Conservation (phyloP, 2,329 filamentous ascomycete species). For the Fusarium newnesense region DNA sequence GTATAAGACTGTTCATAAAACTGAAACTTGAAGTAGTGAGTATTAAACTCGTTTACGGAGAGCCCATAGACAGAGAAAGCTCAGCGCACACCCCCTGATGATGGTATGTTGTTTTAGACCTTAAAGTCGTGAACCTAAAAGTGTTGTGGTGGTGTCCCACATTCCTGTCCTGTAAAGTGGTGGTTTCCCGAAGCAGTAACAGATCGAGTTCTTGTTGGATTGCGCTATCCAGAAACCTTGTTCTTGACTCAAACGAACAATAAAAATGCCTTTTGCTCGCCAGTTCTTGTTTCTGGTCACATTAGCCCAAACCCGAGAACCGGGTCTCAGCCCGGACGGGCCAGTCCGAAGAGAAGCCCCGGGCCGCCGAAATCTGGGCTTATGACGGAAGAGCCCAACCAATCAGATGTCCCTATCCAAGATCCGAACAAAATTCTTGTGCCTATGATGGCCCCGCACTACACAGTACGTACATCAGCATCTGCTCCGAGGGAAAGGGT, state of each 20-base stretch:
- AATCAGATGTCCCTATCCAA: not conserved
- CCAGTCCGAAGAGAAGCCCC: conserved; percentile 15
- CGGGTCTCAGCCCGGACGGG: conserved; percentile 25
- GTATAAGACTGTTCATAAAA: not conserved
- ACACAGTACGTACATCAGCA: not conserved
- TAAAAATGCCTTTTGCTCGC: not conserved
- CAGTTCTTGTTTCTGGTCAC: not conserved
- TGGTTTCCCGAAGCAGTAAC: conserved; percentile 12
- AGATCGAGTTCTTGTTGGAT: not conserved
- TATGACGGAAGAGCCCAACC: not conserved
- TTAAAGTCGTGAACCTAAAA: conserved; percentile 1
- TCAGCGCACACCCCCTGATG: not conserved
- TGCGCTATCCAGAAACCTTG: conserved; percentile 4
- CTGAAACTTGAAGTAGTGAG: not conserved
- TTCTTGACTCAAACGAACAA: conserved; percentile 7
- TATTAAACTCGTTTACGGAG: not conserved
- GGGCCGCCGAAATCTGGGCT: conserved; percentile 3
- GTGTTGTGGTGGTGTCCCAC: conserved; percentile 21
- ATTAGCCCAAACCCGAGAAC: conserved; percentile 11
- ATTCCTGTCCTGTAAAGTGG: conserved; percentile 26
- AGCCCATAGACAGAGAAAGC: not conserved
- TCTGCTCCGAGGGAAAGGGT: conserved; percentile 19
- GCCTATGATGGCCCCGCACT: not conserved
- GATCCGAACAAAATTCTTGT: not conserved
- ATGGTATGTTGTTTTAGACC: conserved; percentile 14